phyloP scores from a whole-genome alignment of 768 basidiomycete species.

The Jaapia argillacea region DNA sequence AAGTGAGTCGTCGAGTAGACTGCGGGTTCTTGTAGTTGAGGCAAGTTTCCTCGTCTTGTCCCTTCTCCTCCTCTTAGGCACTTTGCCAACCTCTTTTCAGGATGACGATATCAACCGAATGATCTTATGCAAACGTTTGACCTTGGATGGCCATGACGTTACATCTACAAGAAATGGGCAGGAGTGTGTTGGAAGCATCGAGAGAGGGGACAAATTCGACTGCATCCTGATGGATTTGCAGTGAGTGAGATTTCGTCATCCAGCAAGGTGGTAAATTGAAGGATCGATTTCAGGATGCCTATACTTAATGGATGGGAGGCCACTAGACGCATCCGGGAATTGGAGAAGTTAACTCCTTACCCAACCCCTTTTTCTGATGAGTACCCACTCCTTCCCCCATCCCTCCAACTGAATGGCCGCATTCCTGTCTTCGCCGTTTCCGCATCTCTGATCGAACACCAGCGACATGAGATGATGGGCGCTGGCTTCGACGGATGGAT shows the following conservation, averaged over 20 bases:
- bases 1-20: conserved; percentile 3
- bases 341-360: conserved; percentile 32
- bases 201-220: conserved; percentile 53
- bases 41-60: conserved; percentile 21
- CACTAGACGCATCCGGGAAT: conserved; percentile 50
- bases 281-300: conserved; percentile 71
- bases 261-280: no score
- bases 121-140: conserved; percentile 59
- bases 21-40: conserved; percentile 60
- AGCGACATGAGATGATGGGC: conserved; percentile 40
- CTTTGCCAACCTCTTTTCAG: conserved; percentile 18
- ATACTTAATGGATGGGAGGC: conserved; percentile 69
- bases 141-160: conserved; percentile 55
- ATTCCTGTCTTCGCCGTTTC: conserved; percentile 80
- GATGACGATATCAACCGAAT: conserved; percentile 68
- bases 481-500: conserved; percentile 76
- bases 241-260: no score
- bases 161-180: conserved; percentile 65
- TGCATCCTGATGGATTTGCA: conserved; percentile 78
- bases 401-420: conserved; percentile 37
- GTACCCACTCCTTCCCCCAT: background rate
- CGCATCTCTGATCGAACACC: conserved; percentile 53
- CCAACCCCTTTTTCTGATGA: no score
- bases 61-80: no score
- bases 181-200: conserved; percentile 54